These are phyloP conservation scores for Phytophthora meadii DNA, from an alignment of 352 stramenopile species.

Conservation along the genomic window DNA sequence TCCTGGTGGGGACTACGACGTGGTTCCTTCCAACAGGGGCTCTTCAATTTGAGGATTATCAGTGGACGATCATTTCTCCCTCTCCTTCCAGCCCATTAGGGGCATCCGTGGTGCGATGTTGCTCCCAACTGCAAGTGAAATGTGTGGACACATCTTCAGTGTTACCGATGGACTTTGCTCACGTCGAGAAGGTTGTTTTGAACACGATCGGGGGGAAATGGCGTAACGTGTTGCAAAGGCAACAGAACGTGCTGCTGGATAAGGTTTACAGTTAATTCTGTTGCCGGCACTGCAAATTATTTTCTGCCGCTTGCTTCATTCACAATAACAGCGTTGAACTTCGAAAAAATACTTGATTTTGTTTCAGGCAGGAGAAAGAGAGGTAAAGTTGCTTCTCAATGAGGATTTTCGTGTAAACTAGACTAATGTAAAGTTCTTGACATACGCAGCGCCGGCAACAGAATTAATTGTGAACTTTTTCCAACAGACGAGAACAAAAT, in stretches of 20 bases:
- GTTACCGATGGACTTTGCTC: conserved; percentile 14
- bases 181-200: conserved; percentile 25
- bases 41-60: conserved; percentile 37
- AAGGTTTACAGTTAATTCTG: not conserved
- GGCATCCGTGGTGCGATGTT: conserved; percentile 30
- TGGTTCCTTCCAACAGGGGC: conserved; percentile 35
- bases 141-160: conserved; percentile 14
- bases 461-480: too few species aligned
- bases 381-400: too few species aligned
- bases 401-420: too few species aligned
- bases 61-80: conserved; percentile 35
- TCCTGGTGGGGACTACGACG: conserved; percentile 29
- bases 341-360: conserved; percentile 3
- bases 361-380: conserved; percentile 4
- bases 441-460: too few species aligned
- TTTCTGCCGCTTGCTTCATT: too few species aligned
- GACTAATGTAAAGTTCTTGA: too few species aligned
- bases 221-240: conserved; percentile 20
- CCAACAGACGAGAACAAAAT: too few species aligned
- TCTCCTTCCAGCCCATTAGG: conserved; percentile 12
- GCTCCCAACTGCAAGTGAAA: conserved; percentile 34
- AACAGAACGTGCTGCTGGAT: conserved; percentile 27
- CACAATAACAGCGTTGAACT: too few species aligned
- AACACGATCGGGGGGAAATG: conserved; percentile 21
- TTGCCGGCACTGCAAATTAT: not conserved